A percentile compares a stretch with the other conserved stretches of the same genome.
Conservation (phyloP, 495 filamentous ascomycete species). For the Entonaema liquescens region DNA sequence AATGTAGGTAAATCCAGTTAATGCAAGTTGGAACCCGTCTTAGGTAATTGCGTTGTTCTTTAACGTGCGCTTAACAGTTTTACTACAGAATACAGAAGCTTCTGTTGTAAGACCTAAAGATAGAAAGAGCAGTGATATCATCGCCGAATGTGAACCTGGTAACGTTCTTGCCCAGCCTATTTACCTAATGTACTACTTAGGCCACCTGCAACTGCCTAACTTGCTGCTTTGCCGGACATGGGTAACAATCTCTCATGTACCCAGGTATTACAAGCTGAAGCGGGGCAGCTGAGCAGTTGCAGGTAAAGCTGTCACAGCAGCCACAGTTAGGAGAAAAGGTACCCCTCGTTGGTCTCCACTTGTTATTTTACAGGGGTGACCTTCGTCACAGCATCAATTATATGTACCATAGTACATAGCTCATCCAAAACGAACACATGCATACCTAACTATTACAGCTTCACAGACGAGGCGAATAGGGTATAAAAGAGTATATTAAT, state of each 20-base stretch:
- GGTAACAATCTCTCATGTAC: neutral
- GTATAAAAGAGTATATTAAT: neutral
- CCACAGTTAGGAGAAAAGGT: neutral
- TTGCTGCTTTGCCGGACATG: neutral
- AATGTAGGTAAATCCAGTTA: too few relatives aligned
- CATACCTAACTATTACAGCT: neutral
- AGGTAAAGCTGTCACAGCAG: neutral
- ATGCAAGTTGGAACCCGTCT: neutral
- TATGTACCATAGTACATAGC: too few relatives aligned
- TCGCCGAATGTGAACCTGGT: neutral
- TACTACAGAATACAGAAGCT: too few relatives aligned
- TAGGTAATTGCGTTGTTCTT: neutral
- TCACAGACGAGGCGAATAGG: neutral
- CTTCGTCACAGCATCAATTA: too few relatives aligned
- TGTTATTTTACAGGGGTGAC: neutral
- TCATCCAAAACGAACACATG: too few relatives aligned
- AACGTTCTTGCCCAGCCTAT: neutral
- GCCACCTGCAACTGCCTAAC: neutral
- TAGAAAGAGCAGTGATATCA: neutral
- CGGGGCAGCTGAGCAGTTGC: slow-evolving; percentile 10
- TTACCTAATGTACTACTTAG: neutral
- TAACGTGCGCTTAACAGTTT: too few relatives aligned
- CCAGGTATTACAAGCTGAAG: slow-evolving; percentile 10
- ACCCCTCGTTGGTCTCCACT: slow-evolving; percentile 10
- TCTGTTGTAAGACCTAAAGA: neutral